A percentile compares a stretch with the other conserved stretches of the same genome.
These are phyloP conservation scores for Wickerhamiella azymoides DNA, from an alignment of 805 yeast genomes.

Conservation along the genomic window DNA sequence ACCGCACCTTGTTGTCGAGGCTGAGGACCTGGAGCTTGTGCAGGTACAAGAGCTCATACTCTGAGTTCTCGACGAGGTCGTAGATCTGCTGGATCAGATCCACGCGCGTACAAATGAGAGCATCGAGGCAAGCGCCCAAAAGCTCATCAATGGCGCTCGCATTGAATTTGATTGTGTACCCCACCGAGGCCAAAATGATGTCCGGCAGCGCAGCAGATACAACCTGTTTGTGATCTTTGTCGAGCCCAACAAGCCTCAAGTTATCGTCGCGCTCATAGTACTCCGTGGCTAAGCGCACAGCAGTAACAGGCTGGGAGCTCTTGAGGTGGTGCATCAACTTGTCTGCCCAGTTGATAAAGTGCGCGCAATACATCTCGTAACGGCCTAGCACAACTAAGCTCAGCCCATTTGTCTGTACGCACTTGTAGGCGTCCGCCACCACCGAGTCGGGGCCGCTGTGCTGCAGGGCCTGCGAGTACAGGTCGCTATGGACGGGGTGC, in stretches of 20 bases:
- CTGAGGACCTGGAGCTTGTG: slow-evolving; percentile 40
- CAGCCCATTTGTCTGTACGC: slow-evolving; percentile 29
- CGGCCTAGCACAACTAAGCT: slow-evolving; percentile 41
- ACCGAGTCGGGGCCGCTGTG: slow-evolving; percentile 8
- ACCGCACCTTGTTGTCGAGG: slow-evolving; percentile 31
- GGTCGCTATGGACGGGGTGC: slow-evolving; percentile 28
- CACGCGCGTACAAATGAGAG: slow-evolving; percentile 23
- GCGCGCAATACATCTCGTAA: slow-evolving; percentile 42
- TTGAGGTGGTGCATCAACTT: slow-evolving; percentile 36
- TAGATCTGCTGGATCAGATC: slow-evolving; percentile 31
- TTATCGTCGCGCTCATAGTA: slow-evolving; percentile 40
- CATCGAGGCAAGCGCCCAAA: slow-evolving; percentile 31
- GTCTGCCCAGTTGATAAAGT: slow-evolving; percentile 59
- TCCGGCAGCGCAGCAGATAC: slow-evolving; percentile 43
- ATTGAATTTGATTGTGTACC: slow-evolving; percentile 29
- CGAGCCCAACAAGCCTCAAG: slow-evolving; percentile 39
- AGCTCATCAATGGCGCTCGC: slow-evolving; percentile 18
- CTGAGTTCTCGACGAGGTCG: slow-evolving; percentile 30
- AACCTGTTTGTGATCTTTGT: slow-evolving; percentile 29
- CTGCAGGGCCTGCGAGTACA: slow-evolving; percentile 19
- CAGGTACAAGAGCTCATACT: slow-evolving; percentile 32
- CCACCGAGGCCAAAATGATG: slow-evolving; percentile 41
- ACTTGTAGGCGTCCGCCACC: slow-evolving; percentile 25
- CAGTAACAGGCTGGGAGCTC: slow-evolving; percentile 36
- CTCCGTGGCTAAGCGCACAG: slow-evolving; percentile 40